These are phyloP conservation scores for Trichophaea hybrida DNA, from an alignment of 2,329 filamentous ascomycete species.

Conservation along the genomic window DNA sequence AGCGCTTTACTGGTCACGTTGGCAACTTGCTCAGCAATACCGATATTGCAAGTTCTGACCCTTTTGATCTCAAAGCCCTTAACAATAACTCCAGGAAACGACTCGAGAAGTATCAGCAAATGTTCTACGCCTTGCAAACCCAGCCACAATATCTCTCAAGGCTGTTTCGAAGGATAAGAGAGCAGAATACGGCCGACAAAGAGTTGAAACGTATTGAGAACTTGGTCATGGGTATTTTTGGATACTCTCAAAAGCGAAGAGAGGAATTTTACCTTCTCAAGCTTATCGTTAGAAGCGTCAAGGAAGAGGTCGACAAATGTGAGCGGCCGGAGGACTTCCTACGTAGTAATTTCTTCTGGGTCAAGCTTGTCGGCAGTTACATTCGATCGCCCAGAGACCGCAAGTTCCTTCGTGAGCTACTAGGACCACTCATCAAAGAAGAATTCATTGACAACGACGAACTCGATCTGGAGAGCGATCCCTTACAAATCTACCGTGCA, in stretches of 20 bases:
- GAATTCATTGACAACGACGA: constrained; percentile 86
- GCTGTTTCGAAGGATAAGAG: constrained; percentile 69
- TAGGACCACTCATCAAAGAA: constrained; percentile 73
- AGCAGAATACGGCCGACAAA: constrained; percentile 74
- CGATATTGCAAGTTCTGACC: constrained; percentile 77
- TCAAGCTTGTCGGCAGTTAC: constrained; percentile 72
- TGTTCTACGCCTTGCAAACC: constrained; percentile 94
- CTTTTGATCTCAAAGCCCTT: constrained; percentile 89
- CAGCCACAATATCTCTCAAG: constrained; percentile 88
- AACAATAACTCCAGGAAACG: constrained; percentile 95
- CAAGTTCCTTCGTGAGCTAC: constrained; percentile 75
- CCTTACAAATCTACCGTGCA: constrained; percentile 89
- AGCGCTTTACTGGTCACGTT: constrained; percentile 82
- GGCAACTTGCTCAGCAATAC: constrained; percentile 73
- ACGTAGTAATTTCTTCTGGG: constrained; percentile 86
- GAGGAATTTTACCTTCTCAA: constrained; percentile 96
- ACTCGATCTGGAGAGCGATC: constrained; percentile 88
- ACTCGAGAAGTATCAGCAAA: constrained; percentile 88
- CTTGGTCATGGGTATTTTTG: constrained; percentile 90
- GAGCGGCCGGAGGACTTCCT: constrained; percentile 66
- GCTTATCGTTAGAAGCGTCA: constrained; percentile 65
- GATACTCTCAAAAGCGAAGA: constrained; percentile 88
- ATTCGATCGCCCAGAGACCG: constrained; percentile 74
- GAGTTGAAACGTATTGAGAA: constrained; percentile 87
- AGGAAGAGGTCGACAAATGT: constrained; percentile 69